These are phyloP conservation scores for Saturnispora serradocipensis DNA, from an alignment of 805 yeast species.

Conservation along the genomic window DNA sequence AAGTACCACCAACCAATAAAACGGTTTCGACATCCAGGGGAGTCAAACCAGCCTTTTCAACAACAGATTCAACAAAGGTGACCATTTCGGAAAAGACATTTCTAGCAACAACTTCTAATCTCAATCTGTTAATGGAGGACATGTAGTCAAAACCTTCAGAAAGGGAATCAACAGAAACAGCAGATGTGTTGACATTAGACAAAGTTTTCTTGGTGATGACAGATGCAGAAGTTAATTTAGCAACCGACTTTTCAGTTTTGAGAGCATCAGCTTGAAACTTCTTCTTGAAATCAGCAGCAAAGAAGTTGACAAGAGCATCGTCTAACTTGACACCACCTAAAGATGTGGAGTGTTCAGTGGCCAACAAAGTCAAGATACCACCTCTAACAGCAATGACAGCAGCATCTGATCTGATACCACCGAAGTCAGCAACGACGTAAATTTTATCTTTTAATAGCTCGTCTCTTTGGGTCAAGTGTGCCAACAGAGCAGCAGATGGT, in stretches of 20 bases:
- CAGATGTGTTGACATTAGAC: constrained; percentile 79
- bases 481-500: constrained; percentile 84
- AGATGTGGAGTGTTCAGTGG: constrained; percentile 72
- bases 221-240: constrained; percentile 80
- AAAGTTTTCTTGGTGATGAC: constrained; percentile 83
- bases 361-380: constrained; percentile 81
- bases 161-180: constrained; percentile 88
- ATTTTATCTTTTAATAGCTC: constrained; percentile 54
- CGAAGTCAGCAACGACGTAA: constrained; percentile 91
- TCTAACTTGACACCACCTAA: constrained; percentile 89
- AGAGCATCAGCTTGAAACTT: constrained; percentile 76
- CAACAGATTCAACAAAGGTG: constrained; percentile 62
- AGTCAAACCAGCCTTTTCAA: constrained; percentile 77
- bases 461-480: constrained; percentile 55
- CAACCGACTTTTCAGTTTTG: constrained; percentile 70
- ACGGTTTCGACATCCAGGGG: constrained; percentile 84
- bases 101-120: constrained; percentile 84
- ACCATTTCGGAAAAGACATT: constrained; percentile 67
- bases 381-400: constrained; percentile 91
- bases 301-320: constrained; percentile 65
- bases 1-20: constrained; percentile 84
- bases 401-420: constrained; percentile 92
- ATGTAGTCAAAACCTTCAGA: constrained; percentile 93
- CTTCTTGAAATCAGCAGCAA: constrained; percentile 91
- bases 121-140: constrained; percentile 84